Evolutionary conservation across 2,329 filamentous ascomycete species (phyloP), one percentile per base, ranked within the genome.

Genomic region (Phaeoacremonium minimum): DNA sequence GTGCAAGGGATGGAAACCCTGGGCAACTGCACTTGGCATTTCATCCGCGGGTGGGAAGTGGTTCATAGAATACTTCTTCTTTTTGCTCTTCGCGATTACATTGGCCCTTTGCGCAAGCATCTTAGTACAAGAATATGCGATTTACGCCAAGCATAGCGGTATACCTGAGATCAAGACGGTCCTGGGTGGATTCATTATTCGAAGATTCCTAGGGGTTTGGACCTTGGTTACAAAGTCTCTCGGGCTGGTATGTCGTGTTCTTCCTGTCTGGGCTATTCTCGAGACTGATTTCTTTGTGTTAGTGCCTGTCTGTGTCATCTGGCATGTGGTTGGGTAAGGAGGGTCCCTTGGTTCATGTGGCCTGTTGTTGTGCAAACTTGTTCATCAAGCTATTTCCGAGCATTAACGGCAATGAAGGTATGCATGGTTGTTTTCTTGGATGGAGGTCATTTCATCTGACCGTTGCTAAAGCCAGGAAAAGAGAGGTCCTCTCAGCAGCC

Each of bases 141-240:
- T 85, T 5, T 87, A 95, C 61, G 91, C 91, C 32, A 91, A 86
- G 57, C 91, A 97, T 55, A 95, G 88, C 57, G 91, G 91, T 63
- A 96, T 98, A 49, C 89, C 91, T 6, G 91, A 98, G 67, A 94
- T 98, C 64, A 98, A 98, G 70, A 96, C 90, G 4, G 79, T 98
- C 7, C 67, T 98, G 36, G 91, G 91, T 28, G 91, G 91, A 6
- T 96, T 96, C 58, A 83, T 98, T 19, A 96, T 98, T 43, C 77
- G 83, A 42, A 78, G 83, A 41, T 95, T 97, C 51, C 70, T 97
- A 53, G 87, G 90, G 8, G 71, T 73, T 19, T 96, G 90, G 90
- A 96, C 91, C 2, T 67, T 97, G 54, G 60, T 87, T 18, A 89
- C 89, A 38, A 97, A 97, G 58, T 94, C 89, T 2, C 60, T 97